Base-by-base conservation (phyloP, 352 stramenopile species). In the Aphanomyces cochlioides region DNA sequence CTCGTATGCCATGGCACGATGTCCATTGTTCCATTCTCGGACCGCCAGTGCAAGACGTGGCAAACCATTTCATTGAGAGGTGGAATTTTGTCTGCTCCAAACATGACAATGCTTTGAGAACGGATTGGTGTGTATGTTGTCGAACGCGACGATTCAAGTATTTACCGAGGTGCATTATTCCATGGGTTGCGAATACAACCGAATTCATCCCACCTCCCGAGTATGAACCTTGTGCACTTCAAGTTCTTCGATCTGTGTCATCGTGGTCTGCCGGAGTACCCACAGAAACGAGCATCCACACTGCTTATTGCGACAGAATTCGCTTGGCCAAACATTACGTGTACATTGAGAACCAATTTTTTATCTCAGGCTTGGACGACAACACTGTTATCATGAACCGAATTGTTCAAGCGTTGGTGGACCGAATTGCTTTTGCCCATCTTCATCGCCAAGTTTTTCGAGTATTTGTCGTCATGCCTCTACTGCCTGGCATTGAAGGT, bases 261-360 rank as follows among this genome's bases (percentile, higher is more conserved):
- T 86, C 91, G 80, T 96, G 89, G 89, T 96, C 89, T 1, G 86
- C 83, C 0, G 89, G 89, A 43, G 86, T 93, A 4, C 81, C 81
- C 12, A 92, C 85, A 0, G 89, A 96, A 72, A 76, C 74, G 34
- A 95, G 86, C 66, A 92, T 95, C 69, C 87, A 95, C 48, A 76
- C 79, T 48, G 89, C 89, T 17, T 96, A 95, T 66, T 81, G 92
- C 58, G 84, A 95, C 58, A 72, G 89, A 21, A 96, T 96, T 73
- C 73, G 78, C 1, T 87, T 89, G 54, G 77, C 88, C 3, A 81
- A 91, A 39, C 86, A 93, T 68, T 97, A 81, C 45, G 73, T 97
- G 54, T 97, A 97, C 79, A 96, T 97, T 56, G 92, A 97, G 74
- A 97, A 97, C 73, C 89, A 97, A 74, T 97, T 96, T 67, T 97